phyloP scores from a whole-genome alignment of 345 rosid genomes.

The Syzygium jambos region DNA sequence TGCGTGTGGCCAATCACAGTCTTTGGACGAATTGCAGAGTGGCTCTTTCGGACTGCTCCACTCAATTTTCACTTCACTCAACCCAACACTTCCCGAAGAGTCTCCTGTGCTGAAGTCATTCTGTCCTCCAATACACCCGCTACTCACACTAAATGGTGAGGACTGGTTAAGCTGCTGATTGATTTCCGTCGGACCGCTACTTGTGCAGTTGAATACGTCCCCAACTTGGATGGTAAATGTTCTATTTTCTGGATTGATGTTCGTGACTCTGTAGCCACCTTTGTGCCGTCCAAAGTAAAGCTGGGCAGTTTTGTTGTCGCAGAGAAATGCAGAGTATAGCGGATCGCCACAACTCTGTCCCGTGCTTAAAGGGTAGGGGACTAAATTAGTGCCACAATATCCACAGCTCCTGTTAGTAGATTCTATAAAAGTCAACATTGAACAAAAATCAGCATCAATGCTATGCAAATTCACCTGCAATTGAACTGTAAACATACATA shows the following conservation, averaged over 20 bases:
- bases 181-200: background rate
- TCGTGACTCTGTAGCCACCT: background rate
- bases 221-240: background rate
- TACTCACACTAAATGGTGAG: background rate
- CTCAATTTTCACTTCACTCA: background rate
- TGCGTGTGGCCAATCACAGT: conserved; percentile 13
- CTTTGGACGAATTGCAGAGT: background rate
- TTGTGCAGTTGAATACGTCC: background rate
- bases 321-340: conserved; percentile 2
- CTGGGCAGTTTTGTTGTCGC: background rate
- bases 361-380: conserved; percentile 24
- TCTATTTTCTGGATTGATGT: background rate
- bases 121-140: background rate
- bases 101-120: background rate
- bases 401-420: background rate
- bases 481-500: background rate
- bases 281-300: background rate
- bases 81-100: background rate
- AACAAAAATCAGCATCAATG: background rate
- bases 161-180: background rate
- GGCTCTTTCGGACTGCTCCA: background rate
- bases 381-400: conserved; percentile 8
- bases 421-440: conserved; percentile 1
- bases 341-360: conserved; percentile 16
- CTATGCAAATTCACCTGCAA: background rate